These are phyloP conservation scores for Trypanosoma lewisi DNA, from an alignment of 208 protist genomes.

Conservation along the genomic window DNA sequence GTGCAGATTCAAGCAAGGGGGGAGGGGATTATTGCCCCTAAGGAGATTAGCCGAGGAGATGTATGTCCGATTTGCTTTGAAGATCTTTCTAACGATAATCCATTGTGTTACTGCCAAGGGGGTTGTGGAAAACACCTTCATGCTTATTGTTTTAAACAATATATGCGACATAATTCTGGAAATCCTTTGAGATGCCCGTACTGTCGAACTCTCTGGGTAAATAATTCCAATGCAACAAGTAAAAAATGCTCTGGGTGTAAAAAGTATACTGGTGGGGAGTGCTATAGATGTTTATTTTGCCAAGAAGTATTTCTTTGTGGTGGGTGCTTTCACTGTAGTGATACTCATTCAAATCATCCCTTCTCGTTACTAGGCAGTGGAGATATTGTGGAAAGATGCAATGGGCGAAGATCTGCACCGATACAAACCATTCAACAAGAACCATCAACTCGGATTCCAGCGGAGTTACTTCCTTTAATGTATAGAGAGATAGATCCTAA, in stretches of 20 bases:
- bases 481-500: slow-evolving; percentile 76
- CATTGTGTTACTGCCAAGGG: slow-evolving; percentile 30
- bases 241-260: slow-evolving; percentile 26
- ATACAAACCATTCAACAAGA: not conserved
- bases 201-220: slow-evolving; percentile 26
- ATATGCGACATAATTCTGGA: slow-evolving; percentile 24
- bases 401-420: not conserved
- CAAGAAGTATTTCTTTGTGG: slow-evolving; percentile 38
- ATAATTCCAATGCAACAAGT: slow-evolving; percentile 7
- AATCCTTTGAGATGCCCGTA: slow-evolving; percentile 27
- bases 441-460: not conserved
- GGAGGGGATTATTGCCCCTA: slow-evolving; percentile 9
- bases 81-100: slow-evolving; percentile 19
- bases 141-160: slow-evolving; percentile 26
- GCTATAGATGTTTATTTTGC: slow-evolving; percentile 58
- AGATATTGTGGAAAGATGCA: slow-evolving; percentile 14
- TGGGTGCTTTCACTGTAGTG: slow-evolving; percentile 34
- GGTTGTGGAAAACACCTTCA: slow-evolving; percentile 33
- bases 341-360: slow-evolving; percentile 42
- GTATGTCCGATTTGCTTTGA: slow-evolving; percentile 40
- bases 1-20: slow-evolving; percentile 16
- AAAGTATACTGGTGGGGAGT: slow-evolving; percentile 26
- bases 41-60: slow-evolving; percentile 27
- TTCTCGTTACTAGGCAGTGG: slow-evolving; percentile 34
- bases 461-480: slow-evolving; percentile 38